Base-by-base conservation (phyloP, 768 basidiomycete species). In the Macrolepiota dolichaula region DNA sequence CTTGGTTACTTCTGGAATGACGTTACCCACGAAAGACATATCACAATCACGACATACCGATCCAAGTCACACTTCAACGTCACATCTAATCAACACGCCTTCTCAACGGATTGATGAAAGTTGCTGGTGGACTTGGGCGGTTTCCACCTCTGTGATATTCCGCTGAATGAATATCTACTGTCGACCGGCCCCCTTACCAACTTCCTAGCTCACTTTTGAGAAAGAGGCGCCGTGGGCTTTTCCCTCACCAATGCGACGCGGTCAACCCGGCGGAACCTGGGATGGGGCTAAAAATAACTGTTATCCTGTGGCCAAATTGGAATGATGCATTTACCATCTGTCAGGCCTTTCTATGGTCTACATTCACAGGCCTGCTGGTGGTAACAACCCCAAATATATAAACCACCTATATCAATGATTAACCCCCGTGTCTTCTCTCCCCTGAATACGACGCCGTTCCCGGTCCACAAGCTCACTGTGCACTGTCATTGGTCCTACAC, bases 31-130 rank as follows among this genome's bases (percentile, higher is more conserved):
- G n/a, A 46, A 46, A 19, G 44, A 9, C 44, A 19, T 46, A 49
- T 49, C 22, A 49, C 12, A 22, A n/a, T 19, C 42, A 17, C 17
- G 42, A 44, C 10, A 22, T 25, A 22, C 22, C 47, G 12, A 25
- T 22, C 25, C n/a, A 10, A 22, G 19, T 15, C 19, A 49, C 47
- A 49, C 19, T 27, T 24, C 22, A 6, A 24, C 22, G 47, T 24
- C 25, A 49, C 22, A 27, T 25, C 47, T 12, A 3, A 49, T 49
- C 63, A 74, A 15, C 17, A 25, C 44, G 5, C 37, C 19, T 46
- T 49, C 50, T 27, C 36, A 15, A 38, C 25, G 38, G 56, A 32
- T 32, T 62, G 36, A 40, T 54, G 9, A 38, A 54, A 54, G 36
- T 54, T 22, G 22, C 12, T 9, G 19, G 19, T 22, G 6, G 42